These are phyloP conservation scores for Dothistroma septosporum DNA, from an alignment of 2,329 filamentous ascomycete species.

Conservation along the genomic window DNA sequence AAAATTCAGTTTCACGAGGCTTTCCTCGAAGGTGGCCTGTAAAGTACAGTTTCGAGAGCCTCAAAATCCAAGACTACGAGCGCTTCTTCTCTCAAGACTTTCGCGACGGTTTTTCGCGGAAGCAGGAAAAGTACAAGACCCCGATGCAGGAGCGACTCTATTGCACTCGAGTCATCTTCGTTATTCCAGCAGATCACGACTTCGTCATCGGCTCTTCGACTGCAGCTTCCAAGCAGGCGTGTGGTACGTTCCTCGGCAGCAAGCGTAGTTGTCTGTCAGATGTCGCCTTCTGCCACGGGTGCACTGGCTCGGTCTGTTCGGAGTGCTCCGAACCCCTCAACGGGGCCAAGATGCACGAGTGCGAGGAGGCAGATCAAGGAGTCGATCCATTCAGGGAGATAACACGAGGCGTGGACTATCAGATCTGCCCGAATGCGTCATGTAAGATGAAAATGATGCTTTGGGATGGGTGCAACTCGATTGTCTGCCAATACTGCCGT, in stretches of 20 bases:
- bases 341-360: neutral
- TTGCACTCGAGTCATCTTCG: constrained; percentile 2
- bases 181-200: neutral
- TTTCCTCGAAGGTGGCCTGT: constrained; percentile 9
- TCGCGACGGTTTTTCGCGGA: neutral
- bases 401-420: constrained; percentile 12
- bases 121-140: constrained; percentile 7
- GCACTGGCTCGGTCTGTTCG: neutral
- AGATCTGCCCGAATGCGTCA: constrained; percentile 15
- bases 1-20: constrained; percentile 7
- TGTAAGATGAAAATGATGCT: constrained; percentile 8
- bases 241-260: neutral
- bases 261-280: neutral
- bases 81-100: neutral
- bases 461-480: constrained; percentile 17
- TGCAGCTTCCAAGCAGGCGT: neutral
- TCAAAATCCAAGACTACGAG: neutral
- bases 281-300: neutral
- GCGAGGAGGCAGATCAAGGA: neutral
- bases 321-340: neutral
- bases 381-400: constrained; percentile 4
- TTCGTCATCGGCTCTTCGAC: neutral
- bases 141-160: constrained; percentile 6
- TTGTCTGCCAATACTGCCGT: constrained; percentile 14
- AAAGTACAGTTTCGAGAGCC: neutral